Percentiles rank a stretch among this genome's conserved stretches.
These are phyloP conservation scores for Amaranthus tricolor DNA, from an alignment of 179 eudicot species.

Conservation along the genomic window DNA sequence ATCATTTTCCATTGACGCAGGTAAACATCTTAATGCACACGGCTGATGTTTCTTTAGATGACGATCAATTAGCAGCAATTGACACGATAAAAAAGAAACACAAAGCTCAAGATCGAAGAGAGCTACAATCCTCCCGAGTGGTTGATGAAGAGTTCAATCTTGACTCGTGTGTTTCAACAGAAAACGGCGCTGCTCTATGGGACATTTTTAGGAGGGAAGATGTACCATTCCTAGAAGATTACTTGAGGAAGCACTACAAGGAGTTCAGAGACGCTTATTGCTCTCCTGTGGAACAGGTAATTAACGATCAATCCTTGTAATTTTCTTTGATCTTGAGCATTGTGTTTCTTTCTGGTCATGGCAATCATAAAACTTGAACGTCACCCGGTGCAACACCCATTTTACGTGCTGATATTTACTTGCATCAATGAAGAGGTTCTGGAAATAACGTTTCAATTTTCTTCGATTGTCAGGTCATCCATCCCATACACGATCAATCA, in stretches of 20 bases:
- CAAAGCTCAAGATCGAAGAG: conserved; percentile 35
- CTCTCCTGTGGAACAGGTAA: conserved; percentile 68
- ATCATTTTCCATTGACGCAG: conserved; percentile 20
- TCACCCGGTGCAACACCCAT: not conserved
- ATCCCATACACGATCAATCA: conserved; percentile 76
- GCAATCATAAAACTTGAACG: not conserved
- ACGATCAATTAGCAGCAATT: conserved; percentile 30
- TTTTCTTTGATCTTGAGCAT: conserved; percentile 24
- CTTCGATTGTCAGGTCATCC: conserved; percentile 39
- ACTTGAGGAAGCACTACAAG: conserved; percentile 51
- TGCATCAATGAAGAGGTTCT: not conserved
- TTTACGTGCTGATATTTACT: not conserved
- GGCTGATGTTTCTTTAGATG: conserved; percentile 33
- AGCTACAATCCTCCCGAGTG: not conserved
- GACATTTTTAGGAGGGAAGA: conserved; percentile 88
- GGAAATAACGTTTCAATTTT: not conserved
- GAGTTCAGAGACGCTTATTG: conserved; percentile 74
- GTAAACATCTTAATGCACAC: conserved; percentile 44
- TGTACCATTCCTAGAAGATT: conserved; percentile 61
- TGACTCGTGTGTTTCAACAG: conserved; percentile 18
- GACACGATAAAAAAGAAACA: conserved; percentile 33
- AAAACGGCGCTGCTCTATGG: conserved; percentile 71
- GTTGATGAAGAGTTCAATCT: conserved; percentile 11
- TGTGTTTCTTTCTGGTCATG: conserved; percentile 17
- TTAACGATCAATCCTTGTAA: not conserved